Base-by-base conservation (phyloP, 441 rosid species). In the Populus tomentosa region DNA sequence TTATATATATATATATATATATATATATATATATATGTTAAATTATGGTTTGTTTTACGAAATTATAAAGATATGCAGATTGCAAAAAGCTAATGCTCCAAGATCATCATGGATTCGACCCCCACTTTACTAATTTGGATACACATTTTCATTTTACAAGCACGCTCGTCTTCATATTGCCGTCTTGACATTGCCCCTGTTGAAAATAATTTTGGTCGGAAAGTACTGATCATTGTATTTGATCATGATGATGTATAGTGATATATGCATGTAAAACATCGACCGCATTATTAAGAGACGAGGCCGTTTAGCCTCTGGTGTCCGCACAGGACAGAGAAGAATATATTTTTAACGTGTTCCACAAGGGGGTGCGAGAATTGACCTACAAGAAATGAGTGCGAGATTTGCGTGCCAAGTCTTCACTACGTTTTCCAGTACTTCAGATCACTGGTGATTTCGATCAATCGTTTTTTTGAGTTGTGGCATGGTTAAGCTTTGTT, bases 41-140 rank as follows among this genome's bases (percentile, higher is more conserved):
- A 68, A 36, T 20, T 80, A 81, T 85, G 89, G 86, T 73, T 87
- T 88, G 84, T 71, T 80, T 78, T 79, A 20, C 36, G 69, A 67
- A 63, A 73, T 46, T 24, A 18, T 63, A 59, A 56, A 72, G 68
- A 71, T 66, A n/a, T 73, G 76, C 70, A 68, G 73, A 78, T 77
- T 67, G 77, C 73, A 23, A 63, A 77, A 73, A 61, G 68, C 32
- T 67, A 42, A 50, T 70, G 81, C 75, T 72, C 53, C 28, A 79
- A 24, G 36, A 71, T 79, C 78, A 75, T 82, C 28, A 79, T 83
- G 86, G 21, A 75, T 61, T 67, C 26, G 84, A 80, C 85, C 85
- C 85, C 81, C 10, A 28, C 28, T 30, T 65, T 4, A 7, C 64
- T 14, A 30, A 3, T 38, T 10, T 66, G 63, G 32, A 13, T 38